A percentile compares a stretch with the other conserved stretches of the same genome.
Evolutionary conservation across 805 yeast genomes (phyloP).

Genomic region (Kodamaea laetipori): DNA sequence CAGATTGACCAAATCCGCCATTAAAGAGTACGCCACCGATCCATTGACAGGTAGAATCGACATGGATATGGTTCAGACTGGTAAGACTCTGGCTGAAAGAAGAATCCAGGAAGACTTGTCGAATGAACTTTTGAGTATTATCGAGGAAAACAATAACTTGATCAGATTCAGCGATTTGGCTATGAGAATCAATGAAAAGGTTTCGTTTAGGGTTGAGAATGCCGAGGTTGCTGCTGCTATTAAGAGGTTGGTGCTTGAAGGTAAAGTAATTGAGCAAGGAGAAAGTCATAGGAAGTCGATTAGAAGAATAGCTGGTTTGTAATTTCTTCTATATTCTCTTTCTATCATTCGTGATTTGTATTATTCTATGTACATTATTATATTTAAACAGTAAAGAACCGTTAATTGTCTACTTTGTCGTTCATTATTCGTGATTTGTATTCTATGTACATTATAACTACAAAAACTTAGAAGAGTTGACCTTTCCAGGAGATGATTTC

Average conservation of each 20-base stretch:
- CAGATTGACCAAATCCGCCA: conserved; percentile 87
- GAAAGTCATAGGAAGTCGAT: conserved; percentile 71
- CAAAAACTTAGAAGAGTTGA: conserved; percentile 17
- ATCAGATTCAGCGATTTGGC: conserved; percentile 62
- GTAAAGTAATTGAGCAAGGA: conserved; percentile 65
- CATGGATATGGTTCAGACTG: conserved; percentile 96
- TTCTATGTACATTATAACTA: conserved; percentile 6
- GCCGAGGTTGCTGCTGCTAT: conserved; percentile 68
- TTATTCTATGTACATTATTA: conserved; percentile 1
- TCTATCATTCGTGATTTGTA: background rate
- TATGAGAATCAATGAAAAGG: conserved; percentile 64
- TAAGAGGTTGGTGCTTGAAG: conserved; percentile 69
- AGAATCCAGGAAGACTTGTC: conserved; percentile 71
- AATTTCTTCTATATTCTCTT: background rate
- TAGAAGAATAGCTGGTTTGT: conserved; percentile 22
- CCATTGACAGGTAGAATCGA: conserved; percentile 96
- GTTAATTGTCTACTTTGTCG: background rate
- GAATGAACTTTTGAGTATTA: conserved; percentile 55
- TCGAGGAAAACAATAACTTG: conserved; percentile 50
- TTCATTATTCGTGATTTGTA: background rate
- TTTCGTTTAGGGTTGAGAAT: conserved; percentile 66
- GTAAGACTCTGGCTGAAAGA: conserved; percentile 86
- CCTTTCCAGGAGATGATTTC: background rate
- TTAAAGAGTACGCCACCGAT: conserved; percentile 97
- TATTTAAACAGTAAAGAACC: no score